Conservation (phyloP, 257 asterid species). For the Solanum bulbocastanum region DNA sequence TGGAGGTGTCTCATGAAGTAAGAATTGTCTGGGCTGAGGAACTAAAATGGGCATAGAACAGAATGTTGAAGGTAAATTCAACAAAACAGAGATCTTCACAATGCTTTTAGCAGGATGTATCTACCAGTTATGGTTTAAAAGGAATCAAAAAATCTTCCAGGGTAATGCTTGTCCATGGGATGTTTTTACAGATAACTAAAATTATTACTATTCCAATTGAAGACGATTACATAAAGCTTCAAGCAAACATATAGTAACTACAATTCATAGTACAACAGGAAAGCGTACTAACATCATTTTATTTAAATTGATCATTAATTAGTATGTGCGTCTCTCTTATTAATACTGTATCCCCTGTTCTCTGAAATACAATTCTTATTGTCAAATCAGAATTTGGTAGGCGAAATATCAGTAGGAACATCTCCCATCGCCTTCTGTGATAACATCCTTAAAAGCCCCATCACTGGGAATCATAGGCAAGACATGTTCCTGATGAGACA, state of each 20-base stretch:
- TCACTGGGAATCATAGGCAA: constrained; percentile 86
- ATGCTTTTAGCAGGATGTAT: too few species aligned
- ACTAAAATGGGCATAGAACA: too few species aligned
- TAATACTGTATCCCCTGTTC: not conserved
- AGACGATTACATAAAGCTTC: not conserved
- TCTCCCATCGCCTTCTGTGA: constrained; percentile 73
- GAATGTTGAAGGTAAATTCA: too few species aligned
- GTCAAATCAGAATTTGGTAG: not conserved
- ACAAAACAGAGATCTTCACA: too few species aligned
- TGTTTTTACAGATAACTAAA: too few species aligned
- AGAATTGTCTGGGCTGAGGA: too few species aligned
- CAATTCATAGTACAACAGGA: not conserved
- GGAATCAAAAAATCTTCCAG: too few species aligned
- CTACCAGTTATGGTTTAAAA: too few species aligned
- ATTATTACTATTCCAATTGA: not conserved
- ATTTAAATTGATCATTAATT: not conserved
- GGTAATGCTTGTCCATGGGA: too few species aligned
- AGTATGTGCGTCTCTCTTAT: not conserved
- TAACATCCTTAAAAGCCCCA: constrained; percentile 65
- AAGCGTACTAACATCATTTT: not conserved
- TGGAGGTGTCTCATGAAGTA: too few species aligned
- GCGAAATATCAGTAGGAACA: constrained; percentile 17
- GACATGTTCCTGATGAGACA: constrained; percentile 80
- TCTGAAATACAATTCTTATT: not conserved
- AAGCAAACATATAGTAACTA: not conserved